Evolutionary conservation across 805 yeast genomes (phyloP).

Genomic region (Saccharomycopsis sp.): DNA sequence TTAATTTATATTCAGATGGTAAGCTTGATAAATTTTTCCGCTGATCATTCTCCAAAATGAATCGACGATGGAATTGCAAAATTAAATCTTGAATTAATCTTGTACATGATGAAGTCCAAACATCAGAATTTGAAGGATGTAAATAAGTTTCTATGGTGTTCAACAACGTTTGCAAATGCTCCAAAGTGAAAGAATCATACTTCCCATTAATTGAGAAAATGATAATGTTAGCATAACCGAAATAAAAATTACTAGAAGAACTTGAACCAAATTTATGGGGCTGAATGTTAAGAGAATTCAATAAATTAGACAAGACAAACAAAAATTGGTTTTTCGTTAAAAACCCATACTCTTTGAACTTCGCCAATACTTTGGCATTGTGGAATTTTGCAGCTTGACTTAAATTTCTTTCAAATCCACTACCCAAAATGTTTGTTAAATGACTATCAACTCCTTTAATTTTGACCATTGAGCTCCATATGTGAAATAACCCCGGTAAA

Average conservation of each 20-base stretch:
- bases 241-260: constrained; percentile 30
- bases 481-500: constrained; percentile 59
- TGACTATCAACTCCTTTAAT: constrained; percentile 52
- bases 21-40: constrained; percentile 23
- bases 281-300: constrained; percentile 39
- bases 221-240: constrained; percentile 42
- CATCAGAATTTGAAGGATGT: constrained; percentile 90
- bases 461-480: constrained; percentile 56
- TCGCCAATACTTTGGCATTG: constrained; percentile 27
- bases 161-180: constrained; percentile 46
- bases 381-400: constrained; percentile 26
- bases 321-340: constrained; percentile 57
- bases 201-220: constrained; percentile 57
- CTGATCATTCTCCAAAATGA: constrained; percentile 38
- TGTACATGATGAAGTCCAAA: constrained; percentile 73
- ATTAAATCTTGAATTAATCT: constrained; percentile 56
- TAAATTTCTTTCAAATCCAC: constrained; percentile 46
- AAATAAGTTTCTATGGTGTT: constrained; percentile 71
- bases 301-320: constrained; percentile 49
- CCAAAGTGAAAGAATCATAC: constrained; percentile 41
- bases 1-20: constrained; percentile 32
- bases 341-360: constrained; percentile 51
- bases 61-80: constrained; percentile 53
- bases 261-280: constrained; percentile 40
- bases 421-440: constrained; percentile 57